A percentile compares a stretch with the other conserved stretches of the same genome.
Evolutionary conservation across 345 rosid species (phyloP).

Genomic region (Camelina laxa): DNA sequence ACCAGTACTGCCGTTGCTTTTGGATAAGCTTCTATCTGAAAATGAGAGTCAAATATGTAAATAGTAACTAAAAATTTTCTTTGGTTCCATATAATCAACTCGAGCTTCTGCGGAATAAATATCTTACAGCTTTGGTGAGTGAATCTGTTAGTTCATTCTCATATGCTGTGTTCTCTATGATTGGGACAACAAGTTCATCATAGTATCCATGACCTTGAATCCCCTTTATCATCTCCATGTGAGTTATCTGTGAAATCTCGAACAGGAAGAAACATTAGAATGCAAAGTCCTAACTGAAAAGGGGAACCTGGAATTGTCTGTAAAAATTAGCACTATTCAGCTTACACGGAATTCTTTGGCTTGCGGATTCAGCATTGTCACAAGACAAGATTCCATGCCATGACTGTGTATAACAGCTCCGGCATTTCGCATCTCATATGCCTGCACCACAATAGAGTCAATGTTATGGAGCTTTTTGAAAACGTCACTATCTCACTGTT

Average conservation of each 20-base stretch:
- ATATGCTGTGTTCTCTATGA: conserved; percentile 91
- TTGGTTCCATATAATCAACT: conserved; percentile 11
- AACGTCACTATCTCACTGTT: conserved; percentile 11
- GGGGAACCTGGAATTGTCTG: background rate
- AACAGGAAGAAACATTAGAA: conserved; percentile 20
- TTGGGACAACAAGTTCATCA: conserved; percentile 94
- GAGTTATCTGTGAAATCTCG: conserved; percentile 66
- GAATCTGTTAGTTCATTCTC: conserved; percentile 93
- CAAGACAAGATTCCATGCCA: conserved; percentile 96
- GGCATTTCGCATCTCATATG: conserved; percentile 85
- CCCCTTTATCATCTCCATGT: conserved; percentile 99
- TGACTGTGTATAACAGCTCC: conserved; percentile 99
- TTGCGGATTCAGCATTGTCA: conserved; percentile 84
- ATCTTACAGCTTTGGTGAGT: conserved; percentile 82
- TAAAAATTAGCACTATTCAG: conserved; percentile 19
- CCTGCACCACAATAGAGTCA: conserved; percentile 51
- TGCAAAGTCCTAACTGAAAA: background rate
- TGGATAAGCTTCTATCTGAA: conserved; percentile 86
- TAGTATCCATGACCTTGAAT: conserved; percentile 95
- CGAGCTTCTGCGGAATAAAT: conserved; percentile 3
- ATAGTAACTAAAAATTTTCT: background rate
- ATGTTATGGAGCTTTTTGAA: background rate
- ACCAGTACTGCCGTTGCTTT: conserved; percentile 95
- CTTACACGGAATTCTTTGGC: conserved; percentile 89
- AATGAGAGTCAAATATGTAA: conserved; percentile 15